These are phyloP conservation scores for Raffaelea arxii DNA, from an alignment of 2,329 filamentous ascomycete genomes.

Conservation along the genomic window DNA sequence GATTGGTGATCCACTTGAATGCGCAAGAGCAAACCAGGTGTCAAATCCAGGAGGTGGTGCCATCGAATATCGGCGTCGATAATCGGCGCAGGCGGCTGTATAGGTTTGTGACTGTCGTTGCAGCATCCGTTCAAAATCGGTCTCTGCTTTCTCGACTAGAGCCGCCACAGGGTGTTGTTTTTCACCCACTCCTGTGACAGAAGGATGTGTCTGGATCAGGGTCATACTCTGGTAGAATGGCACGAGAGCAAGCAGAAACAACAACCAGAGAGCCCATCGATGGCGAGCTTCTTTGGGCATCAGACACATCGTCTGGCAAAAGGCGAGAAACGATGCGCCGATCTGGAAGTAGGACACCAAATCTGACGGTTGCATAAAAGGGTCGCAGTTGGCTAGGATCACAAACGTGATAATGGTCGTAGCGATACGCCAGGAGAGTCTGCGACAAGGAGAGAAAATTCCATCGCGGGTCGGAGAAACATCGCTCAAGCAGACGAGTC, in stretches of 20 bases:
- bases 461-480: no score
- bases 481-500: not conserved
- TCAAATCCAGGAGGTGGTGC: constrained; percentile 37
- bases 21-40: constrained; percentile 24
- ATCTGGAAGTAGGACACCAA: not conserved
- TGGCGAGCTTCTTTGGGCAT: not conserved
- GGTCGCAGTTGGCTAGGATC: constrained; percentile 2
- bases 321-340: not conserved
- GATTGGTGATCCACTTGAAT: constrained; percentile 4
- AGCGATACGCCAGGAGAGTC: constrained; percentile 4
- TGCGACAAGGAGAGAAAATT: no score
- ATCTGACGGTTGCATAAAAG: not conserved
- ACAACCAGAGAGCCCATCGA: not conserved
- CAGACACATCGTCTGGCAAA: not conserved
- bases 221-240: not conserved
- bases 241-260: not conserved
- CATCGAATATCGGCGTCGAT: constrained; percentile 29
- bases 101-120: constrained; percentile 12
- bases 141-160: not conserved
- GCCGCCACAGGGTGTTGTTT: constrained; percentile 1
- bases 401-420: constrained; percentile 1
- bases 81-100: constrained; percentile 28
- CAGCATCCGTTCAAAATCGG: not conserved
- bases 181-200: no score
- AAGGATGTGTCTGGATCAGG: not conserved